These are phyloP conservation scores for Kodamaea lidongshanica DNA, from an alignment of 805 yeast genomes.

Conservation along the genomic window DNA sequence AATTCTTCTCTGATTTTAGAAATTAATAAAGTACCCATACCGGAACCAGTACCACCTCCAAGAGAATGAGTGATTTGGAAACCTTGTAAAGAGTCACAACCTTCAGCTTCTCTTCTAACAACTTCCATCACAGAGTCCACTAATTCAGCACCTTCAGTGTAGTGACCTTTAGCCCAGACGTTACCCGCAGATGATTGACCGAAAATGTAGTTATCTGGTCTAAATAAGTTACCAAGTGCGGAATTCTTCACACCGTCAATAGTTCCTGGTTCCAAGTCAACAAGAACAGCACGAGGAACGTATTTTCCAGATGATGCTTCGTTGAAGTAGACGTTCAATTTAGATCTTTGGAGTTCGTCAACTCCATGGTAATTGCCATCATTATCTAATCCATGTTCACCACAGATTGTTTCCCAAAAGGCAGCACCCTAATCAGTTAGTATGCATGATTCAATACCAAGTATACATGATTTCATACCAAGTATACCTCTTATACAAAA, in stretches of 20 bases:
- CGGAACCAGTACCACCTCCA: slow-evolving; percentile 91
- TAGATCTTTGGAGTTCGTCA: slow-evolving; percentile 41
- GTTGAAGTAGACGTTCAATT: slow-evolving; percentile 78
- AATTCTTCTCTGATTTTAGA: slow-evolving; percentile 86
- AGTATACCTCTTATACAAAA: neutral
- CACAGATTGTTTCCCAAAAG: slow-evolving; percentile 88
- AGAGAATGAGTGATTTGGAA: slow-evolving; percentile 68
- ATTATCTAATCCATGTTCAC: slow-evolving; percentile 76
- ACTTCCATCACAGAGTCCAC: slow-evolving; percentile 87
- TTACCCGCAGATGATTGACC: slow-evolving; percentile 94
- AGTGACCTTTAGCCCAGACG: slow-evolving; percentile 96
- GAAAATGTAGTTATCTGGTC: slow-evolving; percentile 86
- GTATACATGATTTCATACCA: neutral
- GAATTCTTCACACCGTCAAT: slow-evolving; percentile 80
- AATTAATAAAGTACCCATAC: slow-evolving; percentile 87
- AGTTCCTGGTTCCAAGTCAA: slow-evolving; percentile 92
- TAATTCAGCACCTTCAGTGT: slow-evolving; percentile 94
- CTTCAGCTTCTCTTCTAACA: slow-evolving; percentile 89
- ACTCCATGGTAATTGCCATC: slow-evolving; percentile 60
- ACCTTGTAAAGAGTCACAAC: slow-evolving; percentile 88
- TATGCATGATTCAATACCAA: too few species aligned
- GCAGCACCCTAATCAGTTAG: slow-evolving; percentile 66
- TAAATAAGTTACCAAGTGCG: slow-evolving; percentile 74
- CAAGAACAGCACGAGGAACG: slow-evolving; percentile 89
- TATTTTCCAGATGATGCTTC: slow-evolving; percentile 84